Evolutionary conservation across 345 rosid genomes (phyloP).

Genomic region (Hibiscus syriacus): DNA sequence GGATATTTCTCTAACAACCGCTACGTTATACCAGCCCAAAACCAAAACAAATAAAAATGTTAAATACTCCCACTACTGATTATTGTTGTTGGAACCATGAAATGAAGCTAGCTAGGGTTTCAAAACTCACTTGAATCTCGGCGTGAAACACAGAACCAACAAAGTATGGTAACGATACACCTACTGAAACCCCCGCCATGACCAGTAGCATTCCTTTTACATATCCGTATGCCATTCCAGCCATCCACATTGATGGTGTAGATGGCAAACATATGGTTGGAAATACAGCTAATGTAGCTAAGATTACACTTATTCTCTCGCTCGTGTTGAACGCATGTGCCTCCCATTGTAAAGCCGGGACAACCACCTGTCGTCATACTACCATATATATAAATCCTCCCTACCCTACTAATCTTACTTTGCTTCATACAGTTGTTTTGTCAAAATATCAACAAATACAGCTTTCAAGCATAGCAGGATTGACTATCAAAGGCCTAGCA

Average conservation of each 20-base stretch:
- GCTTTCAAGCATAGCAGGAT: too few species aligned
- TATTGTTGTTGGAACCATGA: too few species aligned
- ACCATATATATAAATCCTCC: too few species aligned
- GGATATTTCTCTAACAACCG: too few species aligned
- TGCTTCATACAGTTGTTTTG: too few species aligned
- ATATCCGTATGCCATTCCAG: slow-evolving; percentile 33
- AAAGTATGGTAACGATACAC: slow-evolving; percentile 29
- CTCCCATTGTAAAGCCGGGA: slow-evolving; percentile 28
- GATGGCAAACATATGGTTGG: slow-evolving; percentile 30
- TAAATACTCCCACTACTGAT: too few species aligned
- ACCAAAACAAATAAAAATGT: too few species aligned
- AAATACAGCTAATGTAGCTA: slow-evolving; percentile 21
- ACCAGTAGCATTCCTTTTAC: slow-evolving; percentile 23
- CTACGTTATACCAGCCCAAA: too few species aligned
- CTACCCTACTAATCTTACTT: too few species aligned
- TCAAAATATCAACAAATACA: too few species aligned
- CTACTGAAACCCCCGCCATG: slow-evolving; percentile 19
- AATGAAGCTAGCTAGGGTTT: too few species aligned
- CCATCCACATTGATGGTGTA: slow-evolving; percentile 36
- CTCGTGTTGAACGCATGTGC: slow-evolving; percentile 11
- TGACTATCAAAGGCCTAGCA: too few species aligned
- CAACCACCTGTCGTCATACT: slow-evolving; percentile 15
- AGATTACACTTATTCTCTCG: slow-evolving; percentile 15
- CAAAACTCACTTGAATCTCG: slow-evolving; percentile 18
- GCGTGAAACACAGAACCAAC: slow-evolving; percentile 23